phyloP scores from a whole-genome alignment of 2,329 filamentous ascomycete genomes.

The Ophiosphaerella herpotricha region DNA sequence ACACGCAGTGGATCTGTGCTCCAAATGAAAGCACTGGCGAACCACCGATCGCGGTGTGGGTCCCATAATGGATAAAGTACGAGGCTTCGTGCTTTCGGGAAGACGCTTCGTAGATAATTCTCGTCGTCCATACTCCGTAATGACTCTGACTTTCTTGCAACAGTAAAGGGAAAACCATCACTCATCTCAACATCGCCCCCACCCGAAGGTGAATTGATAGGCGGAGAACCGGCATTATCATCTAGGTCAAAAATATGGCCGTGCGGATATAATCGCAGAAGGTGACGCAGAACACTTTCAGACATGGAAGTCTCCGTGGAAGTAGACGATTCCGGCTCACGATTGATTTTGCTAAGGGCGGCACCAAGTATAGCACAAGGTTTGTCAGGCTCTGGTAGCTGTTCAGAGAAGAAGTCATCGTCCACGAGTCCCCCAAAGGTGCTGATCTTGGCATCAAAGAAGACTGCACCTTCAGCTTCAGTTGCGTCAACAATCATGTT shows the following conservation, averaged over 20 bases:
- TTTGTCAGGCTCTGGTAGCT: conserved; percentile 38
- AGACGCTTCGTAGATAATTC: conserved; percentile 35
- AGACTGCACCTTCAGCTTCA: conserved; percentile 44
- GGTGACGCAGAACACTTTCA: conserved; percentile 38
- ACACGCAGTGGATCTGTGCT: conserved; percentile 44
- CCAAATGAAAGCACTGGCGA: conserved; percentile 46
- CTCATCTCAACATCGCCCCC: conserved; percentile 19
- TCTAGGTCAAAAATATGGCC: conserved; percentile 48
- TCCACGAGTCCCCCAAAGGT: conserved; percentile 46
- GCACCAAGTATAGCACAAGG: conserved; percentile 38
- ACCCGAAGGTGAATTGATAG: conserved; percentile 23
- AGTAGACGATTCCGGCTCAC: conserved; percentile 9
- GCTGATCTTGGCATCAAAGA: conserved; percentile 46
- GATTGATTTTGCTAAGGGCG: conserved; percentile 25
- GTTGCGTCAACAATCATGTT: conserved; percentile 47
- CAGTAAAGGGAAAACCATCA: conserved; percentile 28
- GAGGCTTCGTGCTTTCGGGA: conserved; percentile 45
- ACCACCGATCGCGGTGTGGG: conserved; percentile 45
- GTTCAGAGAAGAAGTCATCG: conserved; percentile 39
- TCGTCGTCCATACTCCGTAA: conserved; percentile 41
- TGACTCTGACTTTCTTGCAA: conserved; percentile 36
- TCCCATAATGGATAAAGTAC: conserved; percentile 49
- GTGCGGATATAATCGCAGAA: conserved; percentile 40
- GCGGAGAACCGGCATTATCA: conserved; percentile 21
- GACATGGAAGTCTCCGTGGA: conserved; percentile 30